Base-by-base conservation (phyloP, 2,329 filamentous ascomycete species). In the Cladobotryum protrusum region DNA sequence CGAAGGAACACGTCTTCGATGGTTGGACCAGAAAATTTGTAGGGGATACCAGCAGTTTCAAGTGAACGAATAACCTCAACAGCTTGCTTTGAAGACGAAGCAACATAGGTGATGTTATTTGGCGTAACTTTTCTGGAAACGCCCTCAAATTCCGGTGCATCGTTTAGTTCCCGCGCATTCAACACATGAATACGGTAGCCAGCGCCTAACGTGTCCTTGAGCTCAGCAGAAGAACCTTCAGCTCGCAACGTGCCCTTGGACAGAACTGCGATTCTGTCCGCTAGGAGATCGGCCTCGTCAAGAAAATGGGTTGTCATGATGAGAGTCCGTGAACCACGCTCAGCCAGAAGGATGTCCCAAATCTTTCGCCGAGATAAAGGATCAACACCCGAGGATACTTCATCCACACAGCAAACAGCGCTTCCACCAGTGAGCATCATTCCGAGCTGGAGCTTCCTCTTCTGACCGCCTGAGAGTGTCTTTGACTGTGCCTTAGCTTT, bases 361-460 rank as follows among this genome's bases (percentile, higher is more conserved):
- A 66, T 63, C 32, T 65, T 65, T 32, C 62, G 56, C 1, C 86
- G 73, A 8, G 82, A 86, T 0, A 90, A 68, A 1, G 86, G 85
- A 63, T 90, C 86, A 9, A 90, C 71, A 8, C 86, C 86, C 42
- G 81, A 86, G 8, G 81, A 85, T 5, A 89, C 85, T 62, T 90
- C 86, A 56, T 90, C 86, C 12, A 89, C 77, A 57, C 85, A 83
- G 63, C 86, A 89, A 3, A 90, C 76, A 15, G 77, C 77, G 42
- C 82, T 86, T 7, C 84, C 86, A 45, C 86, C 86, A 2, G 84
- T 86, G 53, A 90, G 81, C 85, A 89, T 89, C 74, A 89, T 86
- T 1, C 85, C 85, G 4, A 90, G 72, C 63, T 90, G 86, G 6
- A 89, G 72, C 61, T 89, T 89, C 43, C 86, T 73, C 67, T 89